Evolutionary conservation across 2,329 filamentous ascomycete genomes (phyloP).

Genomic region (Cladobotryum mycophilum): DNA sequence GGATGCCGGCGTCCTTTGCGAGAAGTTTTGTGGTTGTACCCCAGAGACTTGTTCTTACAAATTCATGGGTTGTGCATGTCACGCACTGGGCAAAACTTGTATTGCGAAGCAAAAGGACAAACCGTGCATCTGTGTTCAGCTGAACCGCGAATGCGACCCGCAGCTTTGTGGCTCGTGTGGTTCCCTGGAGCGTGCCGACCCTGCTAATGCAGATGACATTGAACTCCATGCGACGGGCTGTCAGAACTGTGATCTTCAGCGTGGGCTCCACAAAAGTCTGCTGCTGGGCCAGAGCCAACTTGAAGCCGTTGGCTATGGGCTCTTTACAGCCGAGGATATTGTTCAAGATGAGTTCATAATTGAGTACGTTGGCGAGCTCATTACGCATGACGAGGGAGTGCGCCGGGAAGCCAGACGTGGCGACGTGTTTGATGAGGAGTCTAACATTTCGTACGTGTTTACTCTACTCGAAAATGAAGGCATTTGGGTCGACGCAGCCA

Average conservation of each 20-base stretch:
- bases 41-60: slow-evolving; percentile 54
- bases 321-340: slow-evolving; percentile 66
- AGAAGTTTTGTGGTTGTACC: slow-evolving; percentile 63
- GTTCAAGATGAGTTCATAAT: slow-evolving; percentile 66
- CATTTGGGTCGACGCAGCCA: slow-evolving; percentile 67
- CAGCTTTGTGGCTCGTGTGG: slow-evolving; percentile 68
- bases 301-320: slow-evolving; percentile 62
- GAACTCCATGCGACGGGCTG: slow-evolving; percentile 54
- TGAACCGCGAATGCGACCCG: slow-evolving; percentile 76
- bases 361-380: slow-evolving; percentile 75
- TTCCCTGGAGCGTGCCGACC: slow-evolving; percentile 61
- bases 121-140: slow-evolving; percentile 63
- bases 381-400: slow-evolving; percentile 63
- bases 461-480: slow-evolving; percentile 54
- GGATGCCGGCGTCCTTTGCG: slow-evolving; percentile 56
- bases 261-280: slow-evolving; percentile 58
- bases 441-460: slow-evolving; percentile 59
- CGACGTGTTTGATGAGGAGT: slow-evolving; percentile 53
- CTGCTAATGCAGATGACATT: slow-evolving; percentile 56
- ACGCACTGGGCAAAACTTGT: slow-evolving; percentile 53
- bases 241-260: slow-evolving; percentile 66
- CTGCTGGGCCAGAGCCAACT: slow-evolving; percentile 65
- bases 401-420: slow-evolving; percentile 57
- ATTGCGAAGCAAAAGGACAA: slow-evolving; percentile 48
- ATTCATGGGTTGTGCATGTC: slow-evolving; percentile 62